phyloP scores from a whole-genome alignment of 2,329 filamentous ascomycete species.

The Penicillium thymicola region DNA sequence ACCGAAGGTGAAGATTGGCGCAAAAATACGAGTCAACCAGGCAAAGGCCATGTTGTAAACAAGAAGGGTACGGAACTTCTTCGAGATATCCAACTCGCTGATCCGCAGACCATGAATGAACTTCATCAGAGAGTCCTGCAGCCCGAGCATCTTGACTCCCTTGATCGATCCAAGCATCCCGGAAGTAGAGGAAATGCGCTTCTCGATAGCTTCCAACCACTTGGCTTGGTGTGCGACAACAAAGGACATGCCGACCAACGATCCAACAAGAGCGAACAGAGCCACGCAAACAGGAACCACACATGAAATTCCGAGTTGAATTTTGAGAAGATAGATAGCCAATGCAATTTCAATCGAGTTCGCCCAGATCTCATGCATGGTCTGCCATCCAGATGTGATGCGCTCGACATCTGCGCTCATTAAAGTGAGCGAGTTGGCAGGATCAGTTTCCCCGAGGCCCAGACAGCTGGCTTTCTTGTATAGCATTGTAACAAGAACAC shows the following conservation, averaged over 20 bases:
- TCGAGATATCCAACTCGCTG: conserved; percentile 43
- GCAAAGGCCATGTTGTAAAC: conserved; percentile 43
- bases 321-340: conserved; percentile 43
- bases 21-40: conserved; percentile 42
- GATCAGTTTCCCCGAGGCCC: conserved; percentile 33
- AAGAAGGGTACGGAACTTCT: conserved; percentile 41
- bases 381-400: conserved; percentile 41
- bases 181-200: conserved; percentile 49
- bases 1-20: conserved; percentile 47
- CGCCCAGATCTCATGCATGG: conserved; percentile 47
- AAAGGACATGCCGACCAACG: conserved; percentile 35
- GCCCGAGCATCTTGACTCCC: conserved; percentile 50
- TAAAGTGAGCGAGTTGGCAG: conserved; percentile 41
- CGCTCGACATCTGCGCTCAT: conserved; percentile 49
- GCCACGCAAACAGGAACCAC: conserved; percentile 45
- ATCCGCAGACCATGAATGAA: conserved; percentile 40
- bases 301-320: conserved; percentile 44
- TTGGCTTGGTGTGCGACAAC: conserved; percentile 41
- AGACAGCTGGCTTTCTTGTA: conserved; percentile 45
- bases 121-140: conserved; percentile 42
- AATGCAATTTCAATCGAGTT: conserved; percentile 46
- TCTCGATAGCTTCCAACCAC: conserved; percentile 52
- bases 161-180: conserved; percentile 51
- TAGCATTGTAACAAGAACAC: conserved; percentile 48
- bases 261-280: conserved; percentile 39